Conservation (phyloP, 2,329 filamentous ascomycete species). For the Lecanicillium sp. region DNA sequence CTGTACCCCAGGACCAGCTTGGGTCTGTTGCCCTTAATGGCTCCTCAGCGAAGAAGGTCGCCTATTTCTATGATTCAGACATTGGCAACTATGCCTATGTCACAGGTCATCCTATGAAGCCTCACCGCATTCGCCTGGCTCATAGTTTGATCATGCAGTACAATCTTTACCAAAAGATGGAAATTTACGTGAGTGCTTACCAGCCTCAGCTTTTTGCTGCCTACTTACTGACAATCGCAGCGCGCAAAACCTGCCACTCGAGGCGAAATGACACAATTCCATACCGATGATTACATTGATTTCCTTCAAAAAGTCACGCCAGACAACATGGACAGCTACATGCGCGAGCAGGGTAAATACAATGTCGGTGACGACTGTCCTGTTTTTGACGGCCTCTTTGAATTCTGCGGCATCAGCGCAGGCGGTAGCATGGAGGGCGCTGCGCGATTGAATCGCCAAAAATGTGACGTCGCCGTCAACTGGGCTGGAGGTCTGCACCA, state of each 20-base stretch:
- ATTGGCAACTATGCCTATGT: constrained; percentile 98
- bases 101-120: constrained; percentile 97
- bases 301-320: constrained; percentile 93
- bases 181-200: constrained; percentile 69
- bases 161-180: constrained; percentile 92
- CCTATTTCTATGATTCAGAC: constrained; percentile 97
- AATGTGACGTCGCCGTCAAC: constrained; percentile 95
- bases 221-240: constrained; percentile 37
- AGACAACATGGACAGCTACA: constrained; percentile 94
- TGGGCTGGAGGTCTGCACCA: constrained; percentile 97
- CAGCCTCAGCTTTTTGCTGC: background rate
- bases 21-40: constrained; percentile 39
- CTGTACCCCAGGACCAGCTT: constrained; percentile 26
- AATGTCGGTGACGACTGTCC: constrained; percentile 96
- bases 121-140: constrained; percentile 87
- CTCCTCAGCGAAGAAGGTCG: constrained; percentile 65
- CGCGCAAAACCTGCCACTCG: constrained; percentile 79
- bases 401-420: constrained; percentile 91
- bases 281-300: constrained; percentile 91
- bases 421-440: constrained; percentile 93
- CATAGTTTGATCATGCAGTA: constrained; percentile 96
- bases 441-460: constrained; percentile 77
- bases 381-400: constrained; percentile 94
- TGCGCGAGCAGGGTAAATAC: constrained; percentile 81
- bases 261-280: constrained; percentile 88